phyloP scores from a whole-genome alignment of 768 basidiomycete genomes.

The Lactifluus rugatus region DNA sequence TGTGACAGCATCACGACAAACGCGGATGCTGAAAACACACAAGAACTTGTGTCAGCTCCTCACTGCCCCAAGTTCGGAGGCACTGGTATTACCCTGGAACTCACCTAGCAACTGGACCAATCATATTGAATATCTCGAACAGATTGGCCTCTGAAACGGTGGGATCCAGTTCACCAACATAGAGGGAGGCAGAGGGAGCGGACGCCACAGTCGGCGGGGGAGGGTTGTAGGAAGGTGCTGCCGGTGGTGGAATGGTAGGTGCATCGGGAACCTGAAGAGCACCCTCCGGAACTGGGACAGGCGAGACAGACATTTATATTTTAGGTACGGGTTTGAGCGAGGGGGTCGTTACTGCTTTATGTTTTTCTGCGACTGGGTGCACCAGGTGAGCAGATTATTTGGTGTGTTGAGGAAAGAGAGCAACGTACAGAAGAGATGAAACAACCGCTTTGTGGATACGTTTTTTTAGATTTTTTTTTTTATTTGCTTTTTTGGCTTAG shows the following conservation, averaged over 20 bases:
- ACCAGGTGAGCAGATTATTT: conserved; percentile 9
- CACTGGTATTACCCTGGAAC: conserved; percentile 23
- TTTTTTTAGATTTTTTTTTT: conserved; percentile 63
- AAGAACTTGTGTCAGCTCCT: not conserved
- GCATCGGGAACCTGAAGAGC: conserved; percentile 32
- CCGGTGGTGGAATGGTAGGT: conserved; percentile 36
- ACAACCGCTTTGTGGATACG: conserved; percentile 62
- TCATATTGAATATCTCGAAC: conserved; percentile 99
- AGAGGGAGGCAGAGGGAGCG: conserved; percentile 85
- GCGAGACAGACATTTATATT: conserved; percentile 33
- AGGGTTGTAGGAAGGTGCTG: conserved; percentile 49
- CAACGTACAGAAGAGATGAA: conserved; percentile 58
- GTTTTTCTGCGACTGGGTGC: conserved; percentile 49
- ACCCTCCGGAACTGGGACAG: conserved; percentile 27
- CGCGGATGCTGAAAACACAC: conserved; percentile 67
- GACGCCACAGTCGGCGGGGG: conserved; percentile 46
- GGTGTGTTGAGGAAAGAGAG: conserved; percentile 8
- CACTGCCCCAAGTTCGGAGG: conserved; percentile 2
- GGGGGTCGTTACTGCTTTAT: conserved; percentile 90
- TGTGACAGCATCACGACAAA: conserved; percentile 99
- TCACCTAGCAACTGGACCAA: conserved; percentile 95
- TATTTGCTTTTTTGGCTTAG: conserved; percentile 44
- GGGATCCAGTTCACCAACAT: conserved; percentile 97
- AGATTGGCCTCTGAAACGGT: conserved; percentile 99
- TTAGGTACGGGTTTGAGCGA: conserved; percentile 32